Percentiles rank a stretch among this genome's conserved stretches.
These are phyloP conservation scores for Phytophthora meadii DNA, from an alignment of 352 stramenopile species.

Conservation along the genomic window DNA sequence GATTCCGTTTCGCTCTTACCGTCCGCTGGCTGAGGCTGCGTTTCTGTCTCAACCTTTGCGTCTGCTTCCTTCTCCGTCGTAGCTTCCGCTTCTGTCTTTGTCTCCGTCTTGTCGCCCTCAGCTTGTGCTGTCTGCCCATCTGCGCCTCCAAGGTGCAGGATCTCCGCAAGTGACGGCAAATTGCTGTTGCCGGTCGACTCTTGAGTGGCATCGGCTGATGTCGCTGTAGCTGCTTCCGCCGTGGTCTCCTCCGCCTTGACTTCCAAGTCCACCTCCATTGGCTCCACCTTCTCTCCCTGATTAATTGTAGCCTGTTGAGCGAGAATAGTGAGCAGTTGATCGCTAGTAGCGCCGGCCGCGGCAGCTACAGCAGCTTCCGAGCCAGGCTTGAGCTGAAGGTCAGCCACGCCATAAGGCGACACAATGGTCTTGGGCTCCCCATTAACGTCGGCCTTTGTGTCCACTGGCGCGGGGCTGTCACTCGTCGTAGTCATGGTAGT, in stretches of 20 bases:
- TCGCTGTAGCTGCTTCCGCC: neutral
- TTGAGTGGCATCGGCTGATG: constrained; percentile 14
- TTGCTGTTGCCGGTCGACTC: constrained; percentile 53
- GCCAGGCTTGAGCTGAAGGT: constrained; percentile 60
- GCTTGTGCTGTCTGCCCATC: constrained; percentile 17
- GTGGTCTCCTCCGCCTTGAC: constrained; percentile 10
- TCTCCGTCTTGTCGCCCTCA: constrained; percentile 9
- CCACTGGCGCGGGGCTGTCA: constrained; percentile 28
- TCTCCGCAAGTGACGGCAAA: constrained; percentile 73
- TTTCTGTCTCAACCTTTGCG: constrained; percentile 1
- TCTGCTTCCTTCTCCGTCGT: neutral
- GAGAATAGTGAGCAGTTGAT: constrained; percentile 74
- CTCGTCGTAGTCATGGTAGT: constrained; percentile 4
- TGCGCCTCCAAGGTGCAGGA: constrained; percentile 67
- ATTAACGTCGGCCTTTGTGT: constrained; percentile 41
- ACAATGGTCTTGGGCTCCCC: constrained; percentile 44
- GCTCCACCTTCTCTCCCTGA: constrained; percentile 33
- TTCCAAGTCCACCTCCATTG: constrained; percentile 27
- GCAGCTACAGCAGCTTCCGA: constrained; percentile 28
- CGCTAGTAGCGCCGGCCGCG: constrained; percentile 40
- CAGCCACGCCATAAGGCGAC: constrained; percentile 66
- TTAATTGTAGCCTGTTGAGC: constrained; percentile 67
- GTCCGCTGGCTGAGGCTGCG: constrained; percentile 14
- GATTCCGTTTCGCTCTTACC: constrained; percentile 41
- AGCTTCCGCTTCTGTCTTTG: constrained; percentile 5